Evolutionary conservation across 805 yeast genomes (phyloP).

Genomic region (Cyberlindnera veronae): DNA sequence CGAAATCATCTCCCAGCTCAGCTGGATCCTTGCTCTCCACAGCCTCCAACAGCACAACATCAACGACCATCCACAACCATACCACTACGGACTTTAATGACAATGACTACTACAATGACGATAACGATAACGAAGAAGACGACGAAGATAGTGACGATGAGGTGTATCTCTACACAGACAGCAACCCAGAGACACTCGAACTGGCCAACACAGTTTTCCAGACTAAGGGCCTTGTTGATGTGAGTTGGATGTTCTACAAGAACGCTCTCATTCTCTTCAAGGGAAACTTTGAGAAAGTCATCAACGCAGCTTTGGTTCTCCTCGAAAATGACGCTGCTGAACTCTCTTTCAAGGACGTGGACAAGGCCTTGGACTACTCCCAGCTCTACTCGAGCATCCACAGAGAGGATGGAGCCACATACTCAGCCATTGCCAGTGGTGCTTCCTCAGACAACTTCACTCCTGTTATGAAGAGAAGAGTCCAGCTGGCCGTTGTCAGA

Average conservation of each 20-base stretch:
- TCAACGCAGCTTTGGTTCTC: constrained; percentile 33
- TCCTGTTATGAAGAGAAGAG: constrained; percentile 1
- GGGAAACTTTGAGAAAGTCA: constrained; percentile 41
- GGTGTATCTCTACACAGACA: constrained; percentile 15
- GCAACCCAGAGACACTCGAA: constrained; percentile 31
- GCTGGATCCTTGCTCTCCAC: too few relatives aligned
- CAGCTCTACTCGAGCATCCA: neutral
- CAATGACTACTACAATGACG: neutral
- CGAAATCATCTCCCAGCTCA: too few relatives aligned
- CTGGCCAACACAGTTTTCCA: constrained; percentile 32
- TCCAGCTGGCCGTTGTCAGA: neutral
- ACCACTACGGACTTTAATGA: too few relatives aligned
- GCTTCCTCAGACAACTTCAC: neutral
- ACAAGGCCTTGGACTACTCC: constrained; percentile 5
- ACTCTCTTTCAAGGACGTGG: constrained; percentile 26
- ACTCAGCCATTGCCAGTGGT: neutral
- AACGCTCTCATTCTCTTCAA: constrained; percentile 39
- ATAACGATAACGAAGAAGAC: neutral
- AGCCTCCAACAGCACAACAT: too few relatives aligned
- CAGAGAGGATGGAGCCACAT: neutral
- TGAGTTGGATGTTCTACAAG: constrained; percentile 39
- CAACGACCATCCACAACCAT: too few relatives aligned
- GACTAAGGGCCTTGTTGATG: constrained; percentile 32
- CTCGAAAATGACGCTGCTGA: constrained; percentile 30
- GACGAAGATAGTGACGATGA: neutral